These are phyloP conservation scores for Cichorium intybus DNA, from an alignment of 140 eudicot species.

Conservation along the genomic window DNA sequence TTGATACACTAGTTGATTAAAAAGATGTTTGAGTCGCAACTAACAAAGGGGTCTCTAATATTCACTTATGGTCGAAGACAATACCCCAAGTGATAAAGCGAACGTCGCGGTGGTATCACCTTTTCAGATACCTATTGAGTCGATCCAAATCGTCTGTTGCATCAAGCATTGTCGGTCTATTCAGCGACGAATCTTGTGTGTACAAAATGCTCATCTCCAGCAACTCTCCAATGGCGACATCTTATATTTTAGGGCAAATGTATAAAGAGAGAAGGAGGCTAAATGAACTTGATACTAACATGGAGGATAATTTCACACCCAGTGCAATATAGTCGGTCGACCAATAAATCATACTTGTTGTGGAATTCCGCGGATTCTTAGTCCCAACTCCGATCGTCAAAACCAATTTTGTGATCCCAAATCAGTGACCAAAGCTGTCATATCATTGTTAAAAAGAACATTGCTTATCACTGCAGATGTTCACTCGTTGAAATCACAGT, in stretches of 20 bases:
- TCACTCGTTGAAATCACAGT: no score
- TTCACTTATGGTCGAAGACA: slow-evolving; percentile 49
- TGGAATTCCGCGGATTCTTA: slow-evolving; percentile 43
- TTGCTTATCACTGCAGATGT: no score
- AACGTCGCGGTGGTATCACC: slow-evolving; percentile 58
- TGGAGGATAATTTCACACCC: slow-evolving; percentile 29
- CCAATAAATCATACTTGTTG: slow-evolving; percentile 51
- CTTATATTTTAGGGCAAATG: no score
- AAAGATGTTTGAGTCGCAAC: not conserved
- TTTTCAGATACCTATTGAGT: slow-evolving; percentile 44
- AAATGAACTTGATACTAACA: not conserved
- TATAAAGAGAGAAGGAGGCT: no score
- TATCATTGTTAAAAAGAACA: slow-evolving; percentile 52
- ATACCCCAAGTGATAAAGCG: slow-evolving; percentile 56
- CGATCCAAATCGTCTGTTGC: slow-evolving; percentile 54
- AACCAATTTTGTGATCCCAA: slow-evolving; percentile 56
- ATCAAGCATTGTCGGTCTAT: slow-evolving; percentile 62
- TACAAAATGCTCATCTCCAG: slow-evolving; percentile 55
- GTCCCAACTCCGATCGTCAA: slow-evolving; percentile 39
- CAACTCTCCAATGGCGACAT: slow-evolving; percentile 46
- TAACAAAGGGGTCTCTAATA: no score
- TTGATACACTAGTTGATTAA: no score
- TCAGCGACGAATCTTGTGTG: slow-evolving; percentile 43
- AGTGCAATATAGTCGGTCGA: slow-evolving; percentile 72
- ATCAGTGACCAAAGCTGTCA: slow-evolving; percentile 65